A percentile compares a stretch with the other conserved stretches of the same genome.
These are phyloP conservation scores for Xylaria arbuscula DNA, from an alignment of 2,329 filamentous ascomycete species.

Conservation along the genomic window DNA sequence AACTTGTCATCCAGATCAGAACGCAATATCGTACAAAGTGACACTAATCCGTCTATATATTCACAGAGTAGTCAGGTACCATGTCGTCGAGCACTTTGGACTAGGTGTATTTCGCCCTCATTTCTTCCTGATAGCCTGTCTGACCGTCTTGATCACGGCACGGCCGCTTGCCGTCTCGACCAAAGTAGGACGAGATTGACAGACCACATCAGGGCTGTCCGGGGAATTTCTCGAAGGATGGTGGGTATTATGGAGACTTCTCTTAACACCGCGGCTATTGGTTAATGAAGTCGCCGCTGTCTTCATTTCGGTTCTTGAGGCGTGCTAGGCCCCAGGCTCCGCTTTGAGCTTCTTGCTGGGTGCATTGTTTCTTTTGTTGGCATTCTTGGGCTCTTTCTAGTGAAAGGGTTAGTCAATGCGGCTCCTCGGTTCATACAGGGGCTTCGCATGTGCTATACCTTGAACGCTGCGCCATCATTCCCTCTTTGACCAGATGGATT, in stretches of 20 bases:
- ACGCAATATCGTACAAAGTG: not conserved
- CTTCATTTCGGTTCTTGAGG: not conserved
- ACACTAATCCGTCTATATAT: not conserved
- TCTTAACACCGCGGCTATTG: not conserved
- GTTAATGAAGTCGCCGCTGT: not conserved
- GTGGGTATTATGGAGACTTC: not conserved
- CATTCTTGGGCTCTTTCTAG: not conserved
- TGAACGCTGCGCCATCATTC: not conserved
- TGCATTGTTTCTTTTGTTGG: not conserved
- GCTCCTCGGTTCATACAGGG: not conserved
- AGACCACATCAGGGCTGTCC: not conserved
- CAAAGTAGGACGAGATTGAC: constrained; percentile 13
- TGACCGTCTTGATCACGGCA: constrained; percentile 6
- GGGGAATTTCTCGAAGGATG: not conserved
- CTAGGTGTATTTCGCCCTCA: not conserved
- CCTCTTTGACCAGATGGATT: not conserved
- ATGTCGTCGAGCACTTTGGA: not conserved
- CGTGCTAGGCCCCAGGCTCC: not conserved
- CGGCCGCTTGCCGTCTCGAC: constrained; percentile 24
- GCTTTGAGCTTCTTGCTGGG: not conserved
- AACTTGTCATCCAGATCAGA: not conserved
- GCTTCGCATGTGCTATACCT: constrained; percentile 15
- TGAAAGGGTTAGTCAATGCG: constrained; percentile 4
- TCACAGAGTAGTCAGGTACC: not conserved
- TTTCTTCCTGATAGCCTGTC: not conserved